phyloP scores from a whole-genome alignment of 1,139 yeast genomes.

The Taiozyma sp. region DNA sequence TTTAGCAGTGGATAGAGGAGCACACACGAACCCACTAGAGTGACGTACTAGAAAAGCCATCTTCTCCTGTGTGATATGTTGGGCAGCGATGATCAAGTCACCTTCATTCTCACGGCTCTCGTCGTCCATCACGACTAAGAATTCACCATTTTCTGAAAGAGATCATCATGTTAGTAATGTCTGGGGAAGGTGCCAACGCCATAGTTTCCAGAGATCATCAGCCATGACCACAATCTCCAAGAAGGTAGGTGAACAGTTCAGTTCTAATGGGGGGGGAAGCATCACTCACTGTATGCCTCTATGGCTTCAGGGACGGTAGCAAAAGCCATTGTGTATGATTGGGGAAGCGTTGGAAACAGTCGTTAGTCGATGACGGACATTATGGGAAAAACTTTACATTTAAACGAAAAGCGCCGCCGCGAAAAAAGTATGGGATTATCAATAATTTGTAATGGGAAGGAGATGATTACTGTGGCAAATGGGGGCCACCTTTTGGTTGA shows the following conservation, averaged over 20 bases:
- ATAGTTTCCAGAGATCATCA: neutral
- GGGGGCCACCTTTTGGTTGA: too few relatives aligned
- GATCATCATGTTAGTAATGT: neutral
- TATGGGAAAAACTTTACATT: neutral
- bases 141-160: slow-evolving; percentile 63
- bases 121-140: slow-evolving; percentile 92
- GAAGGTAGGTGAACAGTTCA: too few relatives aligned
- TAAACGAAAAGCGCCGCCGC: neutral
- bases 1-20: slow-evolving; percentile 69
- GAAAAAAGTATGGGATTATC: neutral
- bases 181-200: neutral
- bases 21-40: slow-evolving; percentile 91
- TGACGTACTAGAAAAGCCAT: slow-evolving; percentile 95
- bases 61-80: slow-evolving; percentile 67
- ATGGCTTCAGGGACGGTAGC: slow-evolving; percentile 51
- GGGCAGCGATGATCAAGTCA: slow-evolving; percentile 90
- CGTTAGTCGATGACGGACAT: neutral
- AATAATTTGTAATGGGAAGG: neutral
- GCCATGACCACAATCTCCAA: neutral
- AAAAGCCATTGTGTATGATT: neutral
- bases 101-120: slow-evolving; percentile 97
- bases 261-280: too few relatives aligned
- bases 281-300: slow-evolving; percentile 52
- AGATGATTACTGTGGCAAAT: too few relatives aligned
- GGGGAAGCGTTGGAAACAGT: neutral